Evolutionary conservation across 495 filamentous ascomycete species (phyloP).

Genomic region (Penicillium longicatenatum): DNA sequence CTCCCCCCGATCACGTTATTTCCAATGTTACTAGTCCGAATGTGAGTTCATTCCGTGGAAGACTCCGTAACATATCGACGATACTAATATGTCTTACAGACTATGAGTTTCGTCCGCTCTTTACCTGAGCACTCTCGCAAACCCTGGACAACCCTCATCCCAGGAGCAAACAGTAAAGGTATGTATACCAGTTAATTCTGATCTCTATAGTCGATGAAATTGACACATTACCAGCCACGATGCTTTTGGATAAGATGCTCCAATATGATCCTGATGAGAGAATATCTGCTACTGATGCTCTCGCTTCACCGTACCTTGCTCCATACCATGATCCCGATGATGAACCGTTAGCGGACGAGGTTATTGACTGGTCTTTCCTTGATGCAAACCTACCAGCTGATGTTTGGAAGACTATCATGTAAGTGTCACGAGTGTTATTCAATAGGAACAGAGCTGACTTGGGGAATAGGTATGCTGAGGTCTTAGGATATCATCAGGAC

Average conservation of each 20-base stretch:
- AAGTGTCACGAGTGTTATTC: conserved; percentile 14
- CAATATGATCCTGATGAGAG: conserved; percentile 92
- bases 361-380: conserved; percentile 98
- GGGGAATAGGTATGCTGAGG: conserved; percentile 84
- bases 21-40: conserved; percentile 96
- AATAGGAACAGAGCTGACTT: not conserved
- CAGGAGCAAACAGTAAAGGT: conserved; percentile 84
- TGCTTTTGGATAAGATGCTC: conserved; percentile 91
- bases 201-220: not conserved
- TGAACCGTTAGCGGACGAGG: conserved; percentile 89
- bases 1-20: conserved; percentile 93
- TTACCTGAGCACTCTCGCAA: conserved; percentile 88
- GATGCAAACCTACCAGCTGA: conserved; percentile 94
- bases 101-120: conserved; percentile 91
- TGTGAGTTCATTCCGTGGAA: conserved; percentile 50
- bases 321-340: conserved; percentile 97
- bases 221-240: conserved; percentile 62
- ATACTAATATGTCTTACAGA: conserved; percentile 54
- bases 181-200: conserved; percentile 23
- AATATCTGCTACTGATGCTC: conserved; percentile 75
- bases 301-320: conserved; percentile 85
- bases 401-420: conserved; percentile 99
- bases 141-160: conserved; percentile 85
- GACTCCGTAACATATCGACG: not conserved
- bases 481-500: conserved; percentile 74